These are phyloP conservation scores for Pisolithus orientalis DNA, from an alignment of 768 basidiomycete species.

Conservation along the genomic window DNA sequence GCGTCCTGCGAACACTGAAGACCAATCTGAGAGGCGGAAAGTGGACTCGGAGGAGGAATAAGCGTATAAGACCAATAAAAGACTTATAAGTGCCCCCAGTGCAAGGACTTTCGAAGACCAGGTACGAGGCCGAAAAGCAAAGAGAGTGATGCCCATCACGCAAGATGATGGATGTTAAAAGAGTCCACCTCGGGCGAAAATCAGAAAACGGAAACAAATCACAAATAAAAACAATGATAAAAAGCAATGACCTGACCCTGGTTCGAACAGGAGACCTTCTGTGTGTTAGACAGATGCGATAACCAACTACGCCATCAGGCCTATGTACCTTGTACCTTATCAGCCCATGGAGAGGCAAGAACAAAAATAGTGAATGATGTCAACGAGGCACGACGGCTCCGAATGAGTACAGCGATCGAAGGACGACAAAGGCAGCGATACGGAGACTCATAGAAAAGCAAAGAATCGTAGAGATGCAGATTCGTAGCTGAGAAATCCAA, in stretches of 20 bases:
- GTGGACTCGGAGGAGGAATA: constrained; percentile 18
- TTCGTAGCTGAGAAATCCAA: too few relatives aligned
- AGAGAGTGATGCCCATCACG: neutral
- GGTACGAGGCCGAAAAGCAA: constrained; percentile 16
- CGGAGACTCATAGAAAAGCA: too few relatives aligned
- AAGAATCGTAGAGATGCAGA: too few relatives aligned
- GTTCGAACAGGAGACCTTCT: constrained; percentile 71
- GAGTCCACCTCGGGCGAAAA: neutral
- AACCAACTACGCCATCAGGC: constrained; percentile 73
- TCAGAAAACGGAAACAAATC: neutral
- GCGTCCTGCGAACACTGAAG: constrained; percentile 20
- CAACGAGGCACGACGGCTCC: too few relatives aligned
- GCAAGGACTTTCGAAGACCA: constrained; percentile 18
- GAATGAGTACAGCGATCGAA: too few relatives aligned
- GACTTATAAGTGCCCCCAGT: constrained; percentile 21
- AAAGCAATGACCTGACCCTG: constrained; percentile 39
- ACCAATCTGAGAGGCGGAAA: constrained; percentile 14
- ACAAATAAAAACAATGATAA: neutral
- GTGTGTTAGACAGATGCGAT: constrained; percentile 83
- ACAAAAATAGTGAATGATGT: too few relatives aligned
- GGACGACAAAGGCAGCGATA: too few relatives aligned
- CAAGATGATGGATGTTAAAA: neutral
- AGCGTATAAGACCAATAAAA: constrained; percentile 24
- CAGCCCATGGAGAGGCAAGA: too few relatives aligned
- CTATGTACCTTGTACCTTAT: neutral